These are phyloP conservation scores for Penicillium sp. DNA, from an alignment of 2,329 filamentous ascomycete genomes.

Conservation along the genomic window DNA sequence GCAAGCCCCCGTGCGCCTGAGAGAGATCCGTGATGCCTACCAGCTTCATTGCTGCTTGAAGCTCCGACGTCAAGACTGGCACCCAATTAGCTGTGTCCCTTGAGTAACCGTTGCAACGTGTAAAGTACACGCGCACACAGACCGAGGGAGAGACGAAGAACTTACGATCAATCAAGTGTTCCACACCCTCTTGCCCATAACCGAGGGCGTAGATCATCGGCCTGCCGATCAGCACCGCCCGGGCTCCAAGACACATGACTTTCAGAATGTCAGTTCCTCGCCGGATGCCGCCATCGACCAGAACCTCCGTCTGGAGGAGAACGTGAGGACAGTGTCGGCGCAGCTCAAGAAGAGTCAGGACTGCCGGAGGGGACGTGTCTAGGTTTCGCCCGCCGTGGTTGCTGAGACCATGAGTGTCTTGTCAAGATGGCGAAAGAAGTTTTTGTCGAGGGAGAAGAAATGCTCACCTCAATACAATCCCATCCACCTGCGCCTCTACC, in stretches of 20 bases:
- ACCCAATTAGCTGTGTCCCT: too few species aligned
- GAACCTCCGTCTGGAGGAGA: constrained; percentile 42
- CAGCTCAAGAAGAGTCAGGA: constrained; percentile 46
- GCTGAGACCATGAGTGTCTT: background rate
- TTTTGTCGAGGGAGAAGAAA: too few species aligned
- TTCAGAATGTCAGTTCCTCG: constrained; percentile 49
- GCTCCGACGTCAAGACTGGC: too few species aligned
- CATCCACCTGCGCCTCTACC: constrained; percentile 4
- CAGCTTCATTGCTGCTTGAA: too few species aligned
- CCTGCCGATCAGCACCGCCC: constrained; percentile 44
- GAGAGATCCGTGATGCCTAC: too few species aligned
- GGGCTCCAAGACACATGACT: constrained; percentile 45
- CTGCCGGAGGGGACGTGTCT: constrained; percentile 41
- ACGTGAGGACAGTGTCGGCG: constrained; percentile 42
- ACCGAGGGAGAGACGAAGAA: background rate
- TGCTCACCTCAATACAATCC: constrained; percentile 11
- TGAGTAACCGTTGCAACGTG: too few species aligned
- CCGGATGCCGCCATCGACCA: constrained; percentile 47
- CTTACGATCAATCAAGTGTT: constrained; percentile 7
- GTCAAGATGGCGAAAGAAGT: too few species aligned
- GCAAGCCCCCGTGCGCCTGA: too few species aligned
- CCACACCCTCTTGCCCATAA: constrained; percentile 7
- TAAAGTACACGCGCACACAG: too few species aligned
- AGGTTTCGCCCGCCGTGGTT: constrained; percentile 52
- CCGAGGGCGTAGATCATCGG: constrained; percentile 2